A percentile compares a stretch with the other conserved stretches of the same genome.
phyloP scores from a whole-genome alignment of 2,329 filamentous ascomycete species.

The Rhinocladiella similis region DNA sequence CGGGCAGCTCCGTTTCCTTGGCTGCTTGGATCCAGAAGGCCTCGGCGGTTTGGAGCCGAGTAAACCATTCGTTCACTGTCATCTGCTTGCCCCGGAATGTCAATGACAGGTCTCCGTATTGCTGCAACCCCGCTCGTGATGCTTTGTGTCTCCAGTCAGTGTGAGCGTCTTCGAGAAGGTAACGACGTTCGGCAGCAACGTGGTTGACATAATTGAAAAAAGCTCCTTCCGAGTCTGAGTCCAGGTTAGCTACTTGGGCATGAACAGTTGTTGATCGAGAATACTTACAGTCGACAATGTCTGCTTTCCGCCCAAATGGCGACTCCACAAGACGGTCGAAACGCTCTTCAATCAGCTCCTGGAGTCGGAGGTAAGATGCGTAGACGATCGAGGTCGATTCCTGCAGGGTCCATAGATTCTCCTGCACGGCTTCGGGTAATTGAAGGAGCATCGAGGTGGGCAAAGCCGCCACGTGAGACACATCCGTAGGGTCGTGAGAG shows the following conservation, averaged over 20 bases:
- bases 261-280: not conserved
- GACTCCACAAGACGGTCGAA: conserved; percentile 24
- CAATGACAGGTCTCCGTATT: conserved; percentile 14
- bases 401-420: conserved; percentile 23
- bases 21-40: conserved; percentile 19
- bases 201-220: conserved; percentile 29
- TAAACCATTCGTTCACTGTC: conserved; percentile 22
- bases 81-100: conserved; percentile 21
- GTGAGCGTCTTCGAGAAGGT: conserved; percentile 24
- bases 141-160: conserved; percentile 28
- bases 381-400: conserved; percentile 28
- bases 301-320: conserved; percentile 6
- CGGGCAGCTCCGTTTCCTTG: conserved; percentile 19
- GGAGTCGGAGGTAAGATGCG: conserved; percentile 24
- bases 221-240: conserved; percentile 20
- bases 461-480: conserved; percentile 23
- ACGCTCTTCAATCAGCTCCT: conserved; percentile 22
- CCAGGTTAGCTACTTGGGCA: not conserved
- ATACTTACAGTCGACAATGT: conserved; percentile 14
- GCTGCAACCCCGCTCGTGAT: conserved; percentile 14
- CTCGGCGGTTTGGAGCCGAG: conserved; percentile 17
- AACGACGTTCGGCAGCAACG: conserved; percentile 20
- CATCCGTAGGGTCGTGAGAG: conserved; percentile 21
- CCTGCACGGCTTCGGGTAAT: conserved; percentile 23
- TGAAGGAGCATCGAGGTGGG: conserved; percentile 21